These are phyloP conservation scores for Hypoxylon sp. DNA, from an alignment of 2,329 filamentous ascomycete species.

Conservation along the genomic window DNA sequence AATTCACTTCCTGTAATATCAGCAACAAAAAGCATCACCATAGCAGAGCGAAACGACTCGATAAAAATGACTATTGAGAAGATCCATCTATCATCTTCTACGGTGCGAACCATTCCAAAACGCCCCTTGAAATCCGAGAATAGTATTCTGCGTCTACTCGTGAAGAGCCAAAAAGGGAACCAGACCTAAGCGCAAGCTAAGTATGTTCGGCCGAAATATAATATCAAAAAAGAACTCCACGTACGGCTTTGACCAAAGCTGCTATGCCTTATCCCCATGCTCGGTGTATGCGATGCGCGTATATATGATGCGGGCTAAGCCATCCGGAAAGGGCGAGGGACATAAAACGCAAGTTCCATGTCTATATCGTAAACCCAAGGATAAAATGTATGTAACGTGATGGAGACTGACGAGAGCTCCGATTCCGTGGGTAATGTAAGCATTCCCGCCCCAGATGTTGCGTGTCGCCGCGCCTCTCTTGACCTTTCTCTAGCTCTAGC, in stretches of 20 bases:
- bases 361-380: conserved; percentile 23
- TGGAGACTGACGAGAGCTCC: neutral
- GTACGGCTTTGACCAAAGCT: conserved; percentile 34
- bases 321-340: conserved; percentile 10
- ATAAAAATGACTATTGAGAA: conserved; percentile 22
- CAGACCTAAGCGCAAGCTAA: neutral
- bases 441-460: neutral
- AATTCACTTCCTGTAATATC: neutral
- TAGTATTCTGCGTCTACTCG: conserved; percentile 20
- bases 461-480: neutral
- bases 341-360: too few relatives aligned
- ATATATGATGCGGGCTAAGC: conserved; percentile 31
- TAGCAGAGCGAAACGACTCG: conserved; percentile 13
- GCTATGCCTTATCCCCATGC: conserved; percentile 34
- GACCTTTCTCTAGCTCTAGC: neutral
- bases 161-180: neutral
- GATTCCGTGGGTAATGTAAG: conserved; percentile 10
- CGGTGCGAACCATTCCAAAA: conserved; percentile 26
- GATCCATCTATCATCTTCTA: conserved; percentile 34
- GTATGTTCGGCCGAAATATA: conserved; percentile 9
- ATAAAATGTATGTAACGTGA: conserved; percentile 14
- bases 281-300: conserved; percentile 22
- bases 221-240: conserved; percentile 21
- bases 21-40: neutral
- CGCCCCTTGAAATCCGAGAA: conserved; percentile 26